Conservation (phyloP, 2,329 filamentous ascomycete genomes). For the Ophiostoma sp. region DNA sequence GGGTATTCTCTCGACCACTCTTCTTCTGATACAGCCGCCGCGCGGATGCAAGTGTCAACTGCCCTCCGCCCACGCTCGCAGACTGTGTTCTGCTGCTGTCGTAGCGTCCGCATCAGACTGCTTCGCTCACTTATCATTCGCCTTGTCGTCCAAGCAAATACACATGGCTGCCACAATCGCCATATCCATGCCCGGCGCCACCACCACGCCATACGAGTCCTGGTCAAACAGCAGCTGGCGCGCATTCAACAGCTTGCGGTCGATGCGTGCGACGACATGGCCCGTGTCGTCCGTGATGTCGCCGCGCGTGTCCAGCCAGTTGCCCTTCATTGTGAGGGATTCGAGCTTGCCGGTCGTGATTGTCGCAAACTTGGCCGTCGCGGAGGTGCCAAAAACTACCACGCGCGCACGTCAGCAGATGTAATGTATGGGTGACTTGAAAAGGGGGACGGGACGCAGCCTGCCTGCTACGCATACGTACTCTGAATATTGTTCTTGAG, state of each 20-base stretch:
- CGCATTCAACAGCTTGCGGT: slow-evolving; percentile 58
- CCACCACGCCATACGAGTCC: slow-evolving; percentile 64
- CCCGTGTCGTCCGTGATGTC: slow-evolving; percentile 17
- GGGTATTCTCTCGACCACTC: not conserved
- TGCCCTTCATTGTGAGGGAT: slow-evolving; percentile 59
- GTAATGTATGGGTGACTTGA: too few species aligned
- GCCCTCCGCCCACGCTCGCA: too few species aligned
- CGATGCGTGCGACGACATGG: slow-evolving; percentile 57
- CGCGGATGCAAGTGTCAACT: too few species aligned
- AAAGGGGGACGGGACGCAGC: too few species aligned
- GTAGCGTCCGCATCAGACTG: not conserved
- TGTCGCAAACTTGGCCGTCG: slow-evolving; percentile 59
- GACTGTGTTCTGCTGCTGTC: not conserved
- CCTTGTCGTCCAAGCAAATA: slow-evolving; percentile 67
- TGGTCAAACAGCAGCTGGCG: slow-evolving; percentile 60
- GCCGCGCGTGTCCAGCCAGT: slow-evolving; percentile 54
- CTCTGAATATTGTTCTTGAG: slow-evolving; percentile 56
- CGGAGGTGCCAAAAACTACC: slow-evolving; percentile 56
- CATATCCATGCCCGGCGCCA: slow-evolving; percentile 67
- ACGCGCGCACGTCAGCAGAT: not conserved
- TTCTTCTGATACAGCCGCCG: not conserved
- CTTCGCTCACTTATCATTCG: slow-evolving; percentile 46
- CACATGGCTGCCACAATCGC: slow-evolving; percentile 66
- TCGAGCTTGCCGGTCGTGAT: slow-evolving; percentile 44
- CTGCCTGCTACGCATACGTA: slow-evolving; percentile 36